Evolutionary conservation across 2,329 filamentous ascomycete genomes (phyloP).

Genomic region (Trichoderma sp.): DNA sequence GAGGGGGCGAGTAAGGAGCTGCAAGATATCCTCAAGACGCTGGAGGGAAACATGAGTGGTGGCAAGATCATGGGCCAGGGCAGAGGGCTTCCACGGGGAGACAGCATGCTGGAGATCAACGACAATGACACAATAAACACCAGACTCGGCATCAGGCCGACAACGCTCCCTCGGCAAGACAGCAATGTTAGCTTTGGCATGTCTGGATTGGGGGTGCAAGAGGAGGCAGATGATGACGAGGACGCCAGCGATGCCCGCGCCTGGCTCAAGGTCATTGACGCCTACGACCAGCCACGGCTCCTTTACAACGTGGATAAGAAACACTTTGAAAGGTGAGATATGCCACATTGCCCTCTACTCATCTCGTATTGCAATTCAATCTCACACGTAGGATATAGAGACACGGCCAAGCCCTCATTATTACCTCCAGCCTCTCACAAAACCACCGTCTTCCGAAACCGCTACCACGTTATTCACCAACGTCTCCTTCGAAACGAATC

Average conservation of each 20-base stretch:
- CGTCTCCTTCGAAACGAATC: conserved; percentile 88
- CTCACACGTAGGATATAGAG: conserved; percentile 41
- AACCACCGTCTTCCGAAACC: conserved; percentile 81
- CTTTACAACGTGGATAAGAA: conserved; percentile 79
- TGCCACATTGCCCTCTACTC: neutral
- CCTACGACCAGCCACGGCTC: conserved; percentile 82
- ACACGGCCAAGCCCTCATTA: conserved; percentile 65
- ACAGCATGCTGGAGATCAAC: conserved; percentile 62
- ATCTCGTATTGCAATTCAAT: neutral
- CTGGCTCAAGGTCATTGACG: conserved; percentile 82
- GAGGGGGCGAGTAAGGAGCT: conserved; percentile 76
- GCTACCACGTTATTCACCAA: conserved; percentile 91
- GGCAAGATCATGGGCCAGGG: conserved; percentile 63
- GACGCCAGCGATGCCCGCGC: conserved; percentile 67
- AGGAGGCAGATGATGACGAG: conserved; percentile 57
- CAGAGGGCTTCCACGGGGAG: conserved; percentile 55
- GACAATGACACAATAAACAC: conserved; percentile 56
- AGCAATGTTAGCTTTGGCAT: conserved; percentile 67
- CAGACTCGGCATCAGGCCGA: conserved; percentile 54
- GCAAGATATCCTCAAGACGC: conserved; percentile 76
- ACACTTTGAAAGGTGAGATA: conserved; percentile 75
- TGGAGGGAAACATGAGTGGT: conserved; percentile 89
- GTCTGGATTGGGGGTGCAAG: conserved; percentile 53
- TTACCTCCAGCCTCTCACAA: conserved; percentile 80
- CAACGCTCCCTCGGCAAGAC: conserved; percentile 55